Evolutionary conservation across 1,284 basidiomycete species (phyloP).

Genomic region (Wolfiporia cocos): DNA sequence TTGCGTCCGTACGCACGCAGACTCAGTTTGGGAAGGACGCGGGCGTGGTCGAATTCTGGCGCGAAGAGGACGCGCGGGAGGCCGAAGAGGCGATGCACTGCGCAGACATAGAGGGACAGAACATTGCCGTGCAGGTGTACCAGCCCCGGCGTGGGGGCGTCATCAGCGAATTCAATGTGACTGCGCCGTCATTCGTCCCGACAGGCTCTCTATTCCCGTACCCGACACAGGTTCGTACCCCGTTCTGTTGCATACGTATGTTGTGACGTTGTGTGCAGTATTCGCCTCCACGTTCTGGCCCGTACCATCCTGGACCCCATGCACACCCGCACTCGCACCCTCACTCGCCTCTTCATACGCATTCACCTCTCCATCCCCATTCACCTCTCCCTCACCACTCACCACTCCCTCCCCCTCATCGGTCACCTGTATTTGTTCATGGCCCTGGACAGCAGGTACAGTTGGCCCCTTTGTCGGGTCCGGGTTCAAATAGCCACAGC

Average conservation of each 20-base stretch:
- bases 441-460: conserved; percentile 89
- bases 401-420: no score
- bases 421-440: conserved; percentile 56
- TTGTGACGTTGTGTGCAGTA: conserved; percentile 33
- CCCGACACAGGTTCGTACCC: conserved; percentile 38
- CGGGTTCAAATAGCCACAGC: conserved; percentile 73
- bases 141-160: conserved; percentile 49
- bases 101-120: conserved; percentile 71
- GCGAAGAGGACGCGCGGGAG: conserved; percentile 75
- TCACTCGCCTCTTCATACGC: no score
- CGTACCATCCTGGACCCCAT: conserved; percentile 22
- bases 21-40: conserved; percentile 67
- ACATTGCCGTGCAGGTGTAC: conserved; percentile 75
- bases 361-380: no score
- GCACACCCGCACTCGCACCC: no score
- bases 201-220: conserved; percentile 51
- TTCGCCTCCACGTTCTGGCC: conserved; percentile 50
- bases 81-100: conserved; percentile 80
- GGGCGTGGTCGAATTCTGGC: conserved; percentile 83
- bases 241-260: conserved; percentile 4
- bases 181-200: conserved; percentile 71
- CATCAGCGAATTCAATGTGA: conserved; percentile 60
- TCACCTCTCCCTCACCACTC: no score
- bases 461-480: conserved; percentile 64
- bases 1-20: conserved; percentile 65